Evolutionary conservation across 2,329 filamentous ascomycete species (phyloP).

Genomic region (Ceratocystis albifundus): DNA sequence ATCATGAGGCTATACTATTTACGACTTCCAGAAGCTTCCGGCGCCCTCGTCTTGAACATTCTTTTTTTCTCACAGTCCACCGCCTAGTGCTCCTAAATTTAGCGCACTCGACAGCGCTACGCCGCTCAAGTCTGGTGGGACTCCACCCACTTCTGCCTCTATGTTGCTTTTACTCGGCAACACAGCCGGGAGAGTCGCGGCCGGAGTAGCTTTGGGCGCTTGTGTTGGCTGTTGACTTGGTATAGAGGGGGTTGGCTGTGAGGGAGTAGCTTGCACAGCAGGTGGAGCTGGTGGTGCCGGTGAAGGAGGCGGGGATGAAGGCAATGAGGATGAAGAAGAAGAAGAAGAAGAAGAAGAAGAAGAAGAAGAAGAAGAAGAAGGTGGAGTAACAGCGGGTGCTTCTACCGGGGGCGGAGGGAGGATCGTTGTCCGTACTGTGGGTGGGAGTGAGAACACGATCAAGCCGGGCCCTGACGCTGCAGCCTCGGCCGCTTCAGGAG

Average conservation of each 20-base stretch:
- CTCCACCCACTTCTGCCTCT: background rate
- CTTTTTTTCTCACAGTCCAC: conserved; percentile 1
- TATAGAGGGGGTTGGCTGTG: conserved; percentile 25
- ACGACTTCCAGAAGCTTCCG: background rate
- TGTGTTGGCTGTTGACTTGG: background rate
- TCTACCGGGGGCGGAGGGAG: background rate
- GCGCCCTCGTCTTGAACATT: background rate
- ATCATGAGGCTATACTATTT: background rate
- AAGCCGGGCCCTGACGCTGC: background rate
- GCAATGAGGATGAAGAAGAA: background rate
- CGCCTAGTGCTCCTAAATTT: conserved; percentile 35
- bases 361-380: background rate
- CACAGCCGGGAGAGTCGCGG: conserved; percentile 24
- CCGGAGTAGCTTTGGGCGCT: conserved; percentile 23
- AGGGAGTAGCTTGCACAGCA: conserved; percentile 11
- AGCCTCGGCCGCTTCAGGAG: background rate
- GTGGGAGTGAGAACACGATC: background rate
- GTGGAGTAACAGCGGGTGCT: background rate
- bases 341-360: background rate
- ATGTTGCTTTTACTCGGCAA: conserved; percentile 25
- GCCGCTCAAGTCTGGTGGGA: conserved; percentile 33
- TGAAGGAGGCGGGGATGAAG: background rate
- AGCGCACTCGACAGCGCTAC: conserved; percentile 35
- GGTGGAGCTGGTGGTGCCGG: background rate
- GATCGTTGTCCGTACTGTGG: background rate